phyloP scores from a whole-genome alignment of 2,329 filamentous ascomycete species.

The Scedosporium dehoogii region DNA sequence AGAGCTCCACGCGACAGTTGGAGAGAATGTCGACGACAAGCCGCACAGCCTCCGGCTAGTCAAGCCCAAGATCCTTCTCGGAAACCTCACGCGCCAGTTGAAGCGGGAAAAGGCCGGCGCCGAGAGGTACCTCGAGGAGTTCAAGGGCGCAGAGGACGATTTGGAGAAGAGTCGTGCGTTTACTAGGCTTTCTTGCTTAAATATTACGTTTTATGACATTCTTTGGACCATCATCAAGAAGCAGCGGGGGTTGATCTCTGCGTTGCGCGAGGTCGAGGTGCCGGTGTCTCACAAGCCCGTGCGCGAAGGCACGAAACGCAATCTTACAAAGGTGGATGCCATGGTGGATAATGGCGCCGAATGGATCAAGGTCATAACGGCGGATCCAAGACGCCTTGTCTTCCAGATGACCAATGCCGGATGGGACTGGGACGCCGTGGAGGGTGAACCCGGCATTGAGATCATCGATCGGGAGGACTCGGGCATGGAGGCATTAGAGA shows the following conservation, averaged over 20 bases:
- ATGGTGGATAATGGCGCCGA: slow-evolving; percentile 24
- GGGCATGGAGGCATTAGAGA: slow-evolving; percentile 17
- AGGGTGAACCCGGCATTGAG: slow-evolving; percentile 18
- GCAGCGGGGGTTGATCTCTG: slow-evolving; percentile 3
- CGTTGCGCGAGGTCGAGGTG: slow-evolving; percentile 4
- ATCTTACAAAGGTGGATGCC: slow-evolving; percentile 5
- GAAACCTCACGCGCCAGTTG: slow-evolving; percentile 6
- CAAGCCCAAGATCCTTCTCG: slow-evolving; percentile 4
- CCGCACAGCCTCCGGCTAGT: neutral
- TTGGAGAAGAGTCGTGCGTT: slow-evolving; percentile 3
- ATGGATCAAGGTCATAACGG: slow-evolving; percentile 23
- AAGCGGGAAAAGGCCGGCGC: slow-evolving; percentile 1
- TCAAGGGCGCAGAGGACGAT: neutral
- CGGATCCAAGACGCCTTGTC: slow-evolving; percentile 22
- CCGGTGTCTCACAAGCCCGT: neutral
- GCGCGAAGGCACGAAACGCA: neutral
- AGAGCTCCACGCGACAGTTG: slow-evolving; percentile 1
- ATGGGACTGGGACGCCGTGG: slow-evolving; percentile 28
- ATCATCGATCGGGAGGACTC: slow-evolving; percentile 24
- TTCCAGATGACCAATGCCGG: slow-evolving; percentile 30
- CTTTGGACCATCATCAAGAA: slow-evolving; percentile 5
- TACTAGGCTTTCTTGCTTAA: slow-evolving; percentile 5
- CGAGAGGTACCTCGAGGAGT: slow-evolving; percentile 1
- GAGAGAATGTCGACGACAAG: neutral
- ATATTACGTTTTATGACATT: slow-evolving; percentile 7